phyloP scores from a whole-genome alignment of 1,284 basidiomycete species.

The Irpex sp. region DNA sequence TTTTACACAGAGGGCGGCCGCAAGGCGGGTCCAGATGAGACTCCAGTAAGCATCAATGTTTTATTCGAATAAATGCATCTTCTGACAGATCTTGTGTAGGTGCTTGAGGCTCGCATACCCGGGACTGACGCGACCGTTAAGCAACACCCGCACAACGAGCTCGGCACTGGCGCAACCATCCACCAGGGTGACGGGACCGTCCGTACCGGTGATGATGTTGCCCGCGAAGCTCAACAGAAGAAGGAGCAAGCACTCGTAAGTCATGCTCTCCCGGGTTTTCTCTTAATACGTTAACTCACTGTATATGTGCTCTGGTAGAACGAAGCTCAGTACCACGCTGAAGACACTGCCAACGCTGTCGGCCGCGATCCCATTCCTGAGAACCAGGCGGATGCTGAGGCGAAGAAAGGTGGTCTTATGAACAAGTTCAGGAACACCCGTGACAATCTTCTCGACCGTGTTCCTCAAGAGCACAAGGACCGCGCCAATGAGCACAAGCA shows the following conservation, averaged over 20 bases:
- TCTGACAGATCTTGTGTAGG: slow-evolving; percentile 16
- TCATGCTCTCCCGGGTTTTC: not conserved
- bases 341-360: slow-evolving; percentile 20
- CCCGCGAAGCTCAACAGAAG: slow-evolving; percentile 18
- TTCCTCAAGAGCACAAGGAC: slow-evolving; percentile 64
- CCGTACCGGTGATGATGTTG: slow-evolving; percentile 26
- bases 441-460: slow-evolving; percentile 43
- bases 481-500: slow-evolving; percentile 53
- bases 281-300: not conserved
- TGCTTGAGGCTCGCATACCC: slow-evolving; percentile 49
- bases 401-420: slow-evolving; percentile 50
- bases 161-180: slow-evolving; percentile 25
- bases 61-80: not conserved
- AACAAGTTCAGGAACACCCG: slow-evolving; percentile 39
- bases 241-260: slow-evolving; percentile 11
- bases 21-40: slow-evolving; percentile 31
- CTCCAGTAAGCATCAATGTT: slow-evolving; percentile 17
- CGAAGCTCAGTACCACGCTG: slow-evolving; percentile 28
- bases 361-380: slow-evolving; percentile 27
- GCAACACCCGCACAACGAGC: slow-evolving; percentile 41
- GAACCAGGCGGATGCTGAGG: slow-evolving; percentile 37
- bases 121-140: slow-evolving; percentile 36
- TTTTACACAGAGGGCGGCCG: slow-evolving; percentile 52
- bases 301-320: slow-evolving; percentile 9
- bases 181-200: slow-evolving; percentile 34